Evolutionary conservation across 768 basidiomycete genomes (phyloP), one percentile per base, ranked within the genome.

Genomic region (Cyathus striatus): DNA sequence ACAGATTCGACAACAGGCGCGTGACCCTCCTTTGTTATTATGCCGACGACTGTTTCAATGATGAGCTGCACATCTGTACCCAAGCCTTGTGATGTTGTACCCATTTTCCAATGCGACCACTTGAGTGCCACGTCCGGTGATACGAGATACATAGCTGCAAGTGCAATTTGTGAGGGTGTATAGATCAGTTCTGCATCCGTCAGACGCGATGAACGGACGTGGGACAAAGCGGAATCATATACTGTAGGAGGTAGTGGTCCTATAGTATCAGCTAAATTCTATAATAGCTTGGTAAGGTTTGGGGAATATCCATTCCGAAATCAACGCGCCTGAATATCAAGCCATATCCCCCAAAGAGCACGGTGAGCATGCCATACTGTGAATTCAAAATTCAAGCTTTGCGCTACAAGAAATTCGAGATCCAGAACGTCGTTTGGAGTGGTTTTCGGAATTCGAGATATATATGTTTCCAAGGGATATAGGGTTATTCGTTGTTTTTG

Each of bases 401-500:
- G 96, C 0, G 94, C 89, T 4, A 99, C 87, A 25, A 96, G 80
- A 59, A 97, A 98, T 61, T 99, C 96, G 25, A 97, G 79, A 44
- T 92, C 87, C 44, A 98, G 79, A 13, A 99, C 87, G 55, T 97
- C 93, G 4, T 79, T 78, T 1, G 86, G 77, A 3, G 72, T 67
- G 1, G 90, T 88, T 52, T 83, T 88, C 1, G 88, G 88, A 49
- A 98, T 92, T 51, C 83, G 81, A 1, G 78, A 68, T 0, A 86
- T 83, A 63, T 94, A 98, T 2, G 76, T 65, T 49, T 95, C 92
- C n/a, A 47, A 99, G 70, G 3, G 90, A 81, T 48, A 97, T 89
- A 1, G 89, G 86, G 51, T 87, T 81, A 54, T 98, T 97, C n/a
- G 91, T 94, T 5, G 96, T 98, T 69, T 99, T 99, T 17, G 92